phyloP scores from a whole-genome alignment of 352 stramenopile genomes.

The Pythium grandisporangium region DNA sequence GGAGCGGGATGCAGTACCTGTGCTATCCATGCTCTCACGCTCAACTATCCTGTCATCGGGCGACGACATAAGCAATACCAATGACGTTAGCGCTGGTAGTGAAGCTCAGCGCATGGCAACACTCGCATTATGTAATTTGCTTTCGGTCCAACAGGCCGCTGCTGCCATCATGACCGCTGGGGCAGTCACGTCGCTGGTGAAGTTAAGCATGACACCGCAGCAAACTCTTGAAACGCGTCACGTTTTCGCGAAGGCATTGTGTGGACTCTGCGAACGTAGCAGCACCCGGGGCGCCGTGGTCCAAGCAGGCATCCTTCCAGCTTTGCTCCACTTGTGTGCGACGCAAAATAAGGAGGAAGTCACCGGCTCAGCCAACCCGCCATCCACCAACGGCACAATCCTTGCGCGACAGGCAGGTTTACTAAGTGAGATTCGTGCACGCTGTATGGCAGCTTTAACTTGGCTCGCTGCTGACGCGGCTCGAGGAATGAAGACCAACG shows the following conservation, averaged over 20 bases:
- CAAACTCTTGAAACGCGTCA: constrained; percentile 39
- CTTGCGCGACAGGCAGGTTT: constrained; percentile 6
- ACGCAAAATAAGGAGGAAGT: constrained; percentile 5
- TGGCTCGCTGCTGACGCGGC: constrained; percentile 38
- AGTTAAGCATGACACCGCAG: constrained; percentile 37
- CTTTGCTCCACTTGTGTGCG: constrained; percentile 41
- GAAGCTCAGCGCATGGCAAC: constrained; percentile 74
- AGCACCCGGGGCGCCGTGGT: constrained; percentile 37
- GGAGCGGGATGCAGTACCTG: constrained; percentile 47
- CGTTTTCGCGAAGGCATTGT: constrained; percentile 56
- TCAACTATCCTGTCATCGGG: constrained; percentile 7
- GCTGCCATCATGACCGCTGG: constrained; percentile 58
- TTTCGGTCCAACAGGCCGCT: constrained; percentile 64
- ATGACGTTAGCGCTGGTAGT: too few species aligned
- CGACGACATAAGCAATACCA: too few species aligned
- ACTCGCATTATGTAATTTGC: constrained; percentile 62
- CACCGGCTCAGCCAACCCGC: too few species aligned
- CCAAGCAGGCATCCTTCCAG: constrained; percentile 40
- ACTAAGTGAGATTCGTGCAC: constrained; percentile 39
- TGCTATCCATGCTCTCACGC: constrained; percentile 38
- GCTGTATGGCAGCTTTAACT: constrained; percentile 52
- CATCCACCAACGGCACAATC: not conserved
- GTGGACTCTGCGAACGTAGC: constrained; percentile 51
- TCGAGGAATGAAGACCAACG: not conserved
- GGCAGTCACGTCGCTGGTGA: constrained; percentile 51